phyloP scores from a whole-genome alignment of 352 stramenopile genomes.

The Phytophthora fragariaefolia region DNA sequence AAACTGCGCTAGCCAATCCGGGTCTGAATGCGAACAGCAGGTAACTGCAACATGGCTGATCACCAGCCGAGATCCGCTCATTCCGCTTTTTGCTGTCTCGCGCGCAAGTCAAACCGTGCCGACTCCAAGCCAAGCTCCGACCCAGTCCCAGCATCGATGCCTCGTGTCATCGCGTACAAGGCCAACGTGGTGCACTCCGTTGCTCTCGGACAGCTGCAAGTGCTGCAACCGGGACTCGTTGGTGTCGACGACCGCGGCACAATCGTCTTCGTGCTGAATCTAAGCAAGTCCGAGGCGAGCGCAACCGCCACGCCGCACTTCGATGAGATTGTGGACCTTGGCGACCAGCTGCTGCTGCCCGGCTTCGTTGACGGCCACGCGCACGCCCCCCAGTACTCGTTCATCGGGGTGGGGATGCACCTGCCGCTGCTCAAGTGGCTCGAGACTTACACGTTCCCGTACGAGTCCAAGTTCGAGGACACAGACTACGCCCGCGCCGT shows the following conservation, averaged over 20 bases:
- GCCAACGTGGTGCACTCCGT: conserved; percentile 81
- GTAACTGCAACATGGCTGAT: conserved; percentile 18
- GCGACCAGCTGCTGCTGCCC: conserved; percentile 87
- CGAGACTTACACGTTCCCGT: conserved; percentile 94
- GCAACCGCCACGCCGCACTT: conserved; percentile 23
- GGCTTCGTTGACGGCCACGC: conserved; percentile 95
- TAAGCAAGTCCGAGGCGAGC: conserved; percentile 26
- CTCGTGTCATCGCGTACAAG: conserved; percentile 68
- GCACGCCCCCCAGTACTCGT: conserved; percentile 95
- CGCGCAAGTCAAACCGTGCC: conserved; percentile 11
- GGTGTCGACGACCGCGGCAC: conserved; percentile 40
- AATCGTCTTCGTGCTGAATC: conserved; percentile 36
- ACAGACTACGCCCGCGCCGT: conserved; percentile 73
- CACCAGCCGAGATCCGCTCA: conserved; percentile 9
- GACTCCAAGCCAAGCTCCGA: too few relatives aligned
- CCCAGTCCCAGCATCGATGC: conserved; percentile 9
- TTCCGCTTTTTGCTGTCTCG: conserved; percentile 22
- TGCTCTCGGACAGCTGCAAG: conserved; percentile 49
- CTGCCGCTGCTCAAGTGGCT: conserved; percentile 94
- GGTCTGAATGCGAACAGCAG: conserved; percentile 17
- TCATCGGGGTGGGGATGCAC: conserved; percentile 94
- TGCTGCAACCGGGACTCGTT: conserved; percentile 35
- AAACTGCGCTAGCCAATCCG: conserved; percentile 1
- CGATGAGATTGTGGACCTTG: conserved; percentile 71
- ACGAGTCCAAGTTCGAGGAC: conserved; percentile 84